Evolutionary conservation across 1,284 basidiomycete genomes (phyloP).

Genomic region (Rhodotorula sp.): DNA sequence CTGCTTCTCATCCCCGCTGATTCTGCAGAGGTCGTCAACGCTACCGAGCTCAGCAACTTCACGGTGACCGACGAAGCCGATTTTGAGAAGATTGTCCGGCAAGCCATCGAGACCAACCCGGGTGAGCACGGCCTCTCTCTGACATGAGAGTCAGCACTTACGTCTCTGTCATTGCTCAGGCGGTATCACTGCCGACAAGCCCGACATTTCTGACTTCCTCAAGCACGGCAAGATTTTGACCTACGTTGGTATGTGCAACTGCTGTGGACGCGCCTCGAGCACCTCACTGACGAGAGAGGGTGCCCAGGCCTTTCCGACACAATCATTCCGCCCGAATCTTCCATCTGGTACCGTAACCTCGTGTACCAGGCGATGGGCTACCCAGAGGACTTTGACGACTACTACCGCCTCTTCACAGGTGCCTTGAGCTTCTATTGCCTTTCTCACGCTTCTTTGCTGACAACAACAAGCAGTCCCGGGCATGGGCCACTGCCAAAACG

Average conservation of each 20-base stretch:
- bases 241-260: conserved; percentile 10
- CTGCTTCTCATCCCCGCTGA: too few relatives aligned
- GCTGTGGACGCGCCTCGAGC: not conserved
- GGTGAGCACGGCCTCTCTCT: not conserved
- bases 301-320: conserved; percentile 21
- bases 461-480: conserved; percentile 13
- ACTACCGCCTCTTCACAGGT: conserved; percentile 38
- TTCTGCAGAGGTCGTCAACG: conserved; percentile 25
- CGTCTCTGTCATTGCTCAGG: not conserved
- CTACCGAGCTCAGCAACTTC: conserved; percentile 20
- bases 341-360: conserved; percentile 17
- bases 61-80: conserved; percentile 8
- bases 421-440: not conserved
- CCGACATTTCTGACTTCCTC: conserved; percentile 40
- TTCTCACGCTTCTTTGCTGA: not conserved
- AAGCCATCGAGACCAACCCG: conserved; percentile 5
- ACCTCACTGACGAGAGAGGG: too few relatives aligned
- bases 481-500: conserved; percentile 26
- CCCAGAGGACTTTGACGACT: conserved; percentile 23
- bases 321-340: conserved; percentile 37
- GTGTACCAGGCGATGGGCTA: conserved; percentile 32
- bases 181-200: conserved; percentile 34
- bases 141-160: not conserved
- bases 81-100: not conserved
- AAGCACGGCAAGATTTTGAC: conserved; percentile 40